Base-by-base conservation (phyloP, 2,329 filamentous ascomycete species). In the Cladophialophora psammophila region DNA sequence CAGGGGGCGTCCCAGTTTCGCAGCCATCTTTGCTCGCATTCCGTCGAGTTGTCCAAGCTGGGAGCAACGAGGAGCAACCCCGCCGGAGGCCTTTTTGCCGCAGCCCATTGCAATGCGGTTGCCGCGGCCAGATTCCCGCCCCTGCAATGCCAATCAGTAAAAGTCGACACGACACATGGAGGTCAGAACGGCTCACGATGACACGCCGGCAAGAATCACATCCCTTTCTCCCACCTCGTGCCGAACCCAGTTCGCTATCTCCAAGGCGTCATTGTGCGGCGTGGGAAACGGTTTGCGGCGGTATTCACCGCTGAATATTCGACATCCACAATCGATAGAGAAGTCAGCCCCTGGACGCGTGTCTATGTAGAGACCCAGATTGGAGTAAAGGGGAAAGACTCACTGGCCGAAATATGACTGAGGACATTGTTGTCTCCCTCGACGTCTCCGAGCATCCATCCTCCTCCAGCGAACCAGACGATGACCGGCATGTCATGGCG, bases 371-470 rank as follows among this genome's bases (percentile, higher is more conserved):
- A 2, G 26, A 26, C 26, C 26, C 26, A 26, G 26, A 2, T 26
- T 26, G 3, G 26, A 26, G 18, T 9, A 50, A 2, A 8, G 12
- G 20, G 45, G 18, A 50, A 9, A 50, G 18, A 50, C 45, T 50
- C 12, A 50, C 45, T 8, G 12, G 20, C 45, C 18, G 45, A 6
- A 50, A 55, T 55, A 2, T 36, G 34, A n/a, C 52, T 55, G 31
- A 55, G 34, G 3, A 55, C 31, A 12, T 36, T 36, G 7, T 55
- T 36, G 12, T 55, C 52, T 9, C 52, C 34, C 13, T 20, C n/a
- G 9, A 34, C 35, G 52, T 55, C 52, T 35, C 52, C 52, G 6
- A 55, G 52, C 31, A 55, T 34, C 52, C 52, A 55, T 7, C 52
- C 52, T n/a, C 52, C 52, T 5, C 52, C 52, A 9, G 52, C 31